Conservation (phyloP, 495 filamentous ascomycete genomes). For the Tirmania nivea region DNA sequence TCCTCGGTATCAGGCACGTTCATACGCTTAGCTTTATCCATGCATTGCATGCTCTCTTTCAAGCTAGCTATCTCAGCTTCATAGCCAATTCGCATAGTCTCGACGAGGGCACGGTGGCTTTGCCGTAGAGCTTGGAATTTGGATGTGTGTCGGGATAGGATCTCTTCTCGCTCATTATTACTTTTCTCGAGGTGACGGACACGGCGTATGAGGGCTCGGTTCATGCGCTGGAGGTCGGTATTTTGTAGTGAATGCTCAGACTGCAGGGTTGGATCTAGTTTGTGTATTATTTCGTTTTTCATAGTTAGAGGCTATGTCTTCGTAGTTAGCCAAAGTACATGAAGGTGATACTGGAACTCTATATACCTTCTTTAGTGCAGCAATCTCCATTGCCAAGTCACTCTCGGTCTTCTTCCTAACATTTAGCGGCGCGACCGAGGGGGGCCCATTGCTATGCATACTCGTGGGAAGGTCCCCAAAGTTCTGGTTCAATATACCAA, state of each 20-base stretch:
- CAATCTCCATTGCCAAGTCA: conserved; percentile 2
- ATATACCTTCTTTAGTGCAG: conserved; percentile 3
- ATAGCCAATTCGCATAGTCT: conserved; percentile 1
- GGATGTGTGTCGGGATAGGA: not conserved
- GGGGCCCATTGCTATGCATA: not conserved
- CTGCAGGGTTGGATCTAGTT: not conserved
- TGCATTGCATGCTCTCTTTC: not conserved
- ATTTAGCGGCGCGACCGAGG: not conserved
- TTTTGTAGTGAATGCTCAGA: not conserved
- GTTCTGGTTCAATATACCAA: not conserved
- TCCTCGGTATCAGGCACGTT: conserved; percentile 1
- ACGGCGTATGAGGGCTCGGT: conserved; percentile 1
- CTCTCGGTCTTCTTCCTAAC: not conserved
- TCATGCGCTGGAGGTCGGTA: conserved; percentile 1
- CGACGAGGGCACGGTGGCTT: not conserved
- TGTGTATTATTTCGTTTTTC: not conserved
- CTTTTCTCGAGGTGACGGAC: not conserved
- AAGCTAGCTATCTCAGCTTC: conserved; percentile 5
- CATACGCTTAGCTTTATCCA: not conserved
- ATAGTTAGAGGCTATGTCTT: not conserved
- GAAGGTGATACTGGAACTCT: no score
- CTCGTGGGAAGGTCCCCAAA: not conserved
- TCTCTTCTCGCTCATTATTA: not conserved
- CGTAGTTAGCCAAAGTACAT: no score
- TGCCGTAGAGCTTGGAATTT: not conserved